phyloP scores from a whole-genome alignment of 306 rosid genomes.

The Gillenia trifoliata region DNA sequence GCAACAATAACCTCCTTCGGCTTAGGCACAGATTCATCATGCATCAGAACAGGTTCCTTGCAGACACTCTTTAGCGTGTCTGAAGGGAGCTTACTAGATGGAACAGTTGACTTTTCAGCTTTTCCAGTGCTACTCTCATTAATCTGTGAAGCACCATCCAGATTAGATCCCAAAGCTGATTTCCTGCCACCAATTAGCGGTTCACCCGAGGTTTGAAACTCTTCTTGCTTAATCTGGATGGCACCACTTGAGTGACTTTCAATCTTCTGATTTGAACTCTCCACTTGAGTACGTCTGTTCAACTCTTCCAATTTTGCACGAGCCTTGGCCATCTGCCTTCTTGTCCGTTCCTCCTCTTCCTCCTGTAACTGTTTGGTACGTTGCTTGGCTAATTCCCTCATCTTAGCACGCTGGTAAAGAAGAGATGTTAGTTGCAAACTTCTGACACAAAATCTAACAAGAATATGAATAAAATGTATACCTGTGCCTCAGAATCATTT shows the following conservation, averaged over 20 bases:
- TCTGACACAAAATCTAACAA: constrained; percentile 17
- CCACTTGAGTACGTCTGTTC: constrained; percentile 49
- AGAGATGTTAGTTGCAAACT: constrained; percentile 16
- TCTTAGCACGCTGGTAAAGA: constrained; percentile 56
- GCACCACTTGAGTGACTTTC: constrained; percentile 39
- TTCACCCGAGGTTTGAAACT: constrained; percentile 35
- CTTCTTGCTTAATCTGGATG: constrained; percentile 47
- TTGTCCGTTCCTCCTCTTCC: constrained; percentile 80
- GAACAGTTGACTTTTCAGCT: constrained; percentile 32
- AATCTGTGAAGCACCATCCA: constrained; percentile 26
- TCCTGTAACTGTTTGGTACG: constrained; percentile 75
- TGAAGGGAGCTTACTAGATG: constrained; percentile 27
- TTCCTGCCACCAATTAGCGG: constrained; percentile 23
- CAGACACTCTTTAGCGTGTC: constrained; percentile 27
- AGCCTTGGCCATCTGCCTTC: constrained; percentile 79
- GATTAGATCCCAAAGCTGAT: constrained; percentile 28
- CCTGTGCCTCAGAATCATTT: constrained; percentile 64
- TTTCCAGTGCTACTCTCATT: constrained; percentile 25
- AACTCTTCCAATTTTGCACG: constrained; percentile 76
- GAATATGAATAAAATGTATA: constrained; percentile 27
- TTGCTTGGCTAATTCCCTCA: constrained; percentile 71
- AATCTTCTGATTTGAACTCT: constrained; percentile 37
- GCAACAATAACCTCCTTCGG: constrained; percentile 42
- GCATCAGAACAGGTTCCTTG: constrained; percentile 37
- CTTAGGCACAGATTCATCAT: constrained; percentile 34